phyloP scores from a whole-genome alignment of 2,329 filamentous ascomycete species.

The Chaetomium olivaceum region DNA sequence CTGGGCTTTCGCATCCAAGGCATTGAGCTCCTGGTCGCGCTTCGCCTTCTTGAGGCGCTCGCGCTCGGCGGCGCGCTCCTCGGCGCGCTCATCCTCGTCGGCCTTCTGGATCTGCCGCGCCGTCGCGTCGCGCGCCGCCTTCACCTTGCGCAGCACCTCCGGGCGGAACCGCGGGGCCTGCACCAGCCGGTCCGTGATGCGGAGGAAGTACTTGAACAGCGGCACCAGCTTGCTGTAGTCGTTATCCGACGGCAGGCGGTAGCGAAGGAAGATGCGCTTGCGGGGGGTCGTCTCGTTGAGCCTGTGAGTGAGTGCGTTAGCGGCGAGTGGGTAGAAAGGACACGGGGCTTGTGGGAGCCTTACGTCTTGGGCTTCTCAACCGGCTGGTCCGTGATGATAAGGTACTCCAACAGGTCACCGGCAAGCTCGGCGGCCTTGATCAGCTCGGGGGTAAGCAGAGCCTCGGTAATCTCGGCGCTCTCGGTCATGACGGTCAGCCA shows the following conservation, averaged over 20 bases:
- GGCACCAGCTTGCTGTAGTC: conserved; percentile 68
- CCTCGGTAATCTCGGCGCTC: conserved; percentile 89
- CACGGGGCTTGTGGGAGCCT: conserved; percentile 41
- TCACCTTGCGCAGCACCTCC: conserved; percentile 85
- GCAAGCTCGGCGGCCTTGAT: conserved; percentile 75
- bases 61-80: conserved; percentile 71
- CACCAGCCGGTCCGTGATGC: conserved; percentile 80
- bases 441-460: conserved; percentile 83
- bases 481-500: conserved; percentile 97
- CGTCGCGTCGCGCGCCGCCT: conserved; percentile 74
- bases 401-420: conserved; percentile 78
- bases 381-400: conserved; percentile 89
- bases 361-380: conserved; percentile 82
- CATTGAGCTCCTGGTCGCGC: conserved; percentile 77
- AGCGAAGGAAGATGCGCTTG: conserved; percentile 83
- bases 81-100: conserved; percentile 77
- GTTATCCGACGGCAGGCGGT: conserved; percentile 65
- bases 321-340: background rate
- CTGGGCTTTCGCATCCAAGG: conserved; percentile 77
- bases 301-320: conserved; percentile 45
- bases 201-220: conserved; percentile 79
- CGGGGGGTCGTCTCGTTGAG: conserved; percentile 80
- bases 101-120: conserved; percentile 75
- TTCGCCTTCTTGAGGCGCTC: conserved; percentile 84
- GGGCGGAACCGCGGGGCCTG: conserved; percentile 79